Evolutionary conservation across 1,284 basidiomycete genomes (phyloP).

Genomic region (Ganoderma meredithae): DNA sequence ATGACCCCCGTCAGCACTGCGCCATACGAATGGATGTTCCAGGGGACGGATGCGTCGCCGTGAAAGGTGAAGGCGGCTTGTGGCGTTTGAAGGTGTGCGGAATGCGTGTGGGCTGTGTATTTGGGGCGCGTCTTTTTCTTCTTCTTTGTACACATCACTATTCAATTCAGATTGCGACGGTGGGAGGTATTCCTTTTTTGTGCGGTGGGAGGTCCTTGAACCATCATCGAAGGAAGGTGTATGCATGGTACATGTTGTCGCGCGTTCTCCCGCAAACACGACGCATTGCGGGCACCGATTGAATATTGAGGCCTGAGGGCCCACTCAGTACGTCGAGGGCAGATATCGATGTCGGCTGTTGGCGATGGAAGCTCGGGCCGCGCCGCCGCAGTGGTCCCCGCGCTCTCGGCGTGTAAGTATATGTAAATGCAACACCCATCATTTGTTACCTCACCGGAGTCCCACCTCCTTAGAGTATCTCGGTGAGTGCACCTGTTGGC

Average conservation of each 20-base stretch:
- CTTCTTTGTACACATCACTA: constrained; percentile 7
- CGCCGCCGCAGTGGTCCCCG: no score
- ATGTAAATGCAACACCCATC: neutral
- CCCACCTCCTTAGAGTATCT: neutral
- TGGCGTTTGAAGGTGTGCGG: neutral
- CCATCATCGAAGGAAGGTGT: neutral
- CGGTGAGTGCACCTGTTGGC: neutral
- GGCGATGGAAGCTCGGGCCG: no score
- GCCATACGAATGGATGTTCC: constrained; percentile 54
- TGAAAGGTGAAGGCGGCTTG: neutral
- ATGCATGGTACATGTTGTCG: no score
- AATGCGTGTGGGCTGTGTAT: neutral
- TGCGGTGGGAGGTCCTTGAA: neutral
- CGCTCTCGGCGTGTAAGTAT: no score
- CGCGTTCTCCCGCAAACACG: no score
- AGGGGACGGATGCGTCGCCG: constrained; percentile 18
- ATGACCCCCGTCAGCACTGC: constrained; percentile 49
- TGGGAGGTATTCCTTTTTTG: neutral
- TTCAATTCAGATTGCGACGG: constrained; percentile 3
- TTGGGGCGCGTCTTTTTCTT: constrained; percentile 11
- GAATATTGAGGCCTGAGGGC: no score
- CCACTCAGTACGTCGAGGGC: no score
- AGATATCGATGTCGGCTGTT: no score
- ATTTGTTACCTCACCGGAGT: neutral
- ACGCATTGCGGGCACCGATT: no score